Percentiles rank a stretch among this genome's conserved stretches.
These are phyloP conservation scores for Austroboletus rostrupii DNA, from an alignment of 1,284 basidiomycete species.

Conservation along the genomic window DNA sequence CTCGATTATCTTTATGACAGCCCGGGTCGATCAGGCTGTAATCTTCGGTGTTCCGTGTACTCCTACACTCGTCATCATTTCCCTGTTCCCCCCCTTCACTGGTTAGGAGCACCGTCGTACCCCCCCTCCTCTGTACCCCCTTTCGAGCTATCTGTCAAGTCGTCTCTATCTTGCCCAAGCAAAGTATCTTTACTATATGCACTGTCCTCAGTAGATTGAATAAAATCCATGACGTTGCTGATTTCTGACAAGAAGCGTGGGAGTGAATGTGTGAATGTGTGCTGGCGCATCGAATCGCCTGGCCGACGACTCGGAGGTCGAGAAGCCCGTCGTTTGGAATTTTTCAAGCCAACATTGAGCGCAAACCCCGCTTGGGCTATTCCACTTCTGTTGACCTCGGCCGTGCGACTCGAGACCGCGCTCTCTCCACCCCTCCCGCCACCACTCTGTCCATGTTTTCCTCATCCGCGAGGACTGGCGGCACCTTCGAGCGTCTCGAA, in stretches of 20 bases:
- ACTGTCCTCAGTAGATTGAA: conserved; percentile 11
- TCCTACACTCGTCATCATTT: conserved; percentile 24
- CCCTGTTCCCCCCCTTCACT: conserved; percentile 35
- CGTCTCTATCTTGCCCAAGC: not conserved
- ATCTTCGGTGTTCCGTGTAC: conserved; percentile 48
- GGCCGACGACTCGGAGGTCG: not conserved
- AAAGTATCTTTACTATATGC: conserved; percentile 6
- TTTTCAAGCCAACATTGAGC: conserved; percentile 20
- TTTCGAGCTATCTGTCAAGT: not conserved
- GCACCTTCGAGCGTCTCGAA: conserved; percentile 63
- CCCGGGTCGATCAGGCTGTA: conserved; percentile 13
- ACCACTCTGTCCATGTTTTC: conserved; percentile 19
- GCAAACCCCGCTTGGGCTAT: conserved; percentile 16
- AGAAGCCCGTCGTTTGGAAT: not conserved
- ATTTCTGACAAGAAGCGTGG: not conserved
- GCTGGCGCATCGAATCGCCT: no score
- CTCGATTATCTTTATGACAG: conserved; percentile 11
- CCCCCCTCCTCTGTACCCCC: conserved; percentile 20
- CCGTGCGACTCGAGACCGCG: conserved; percentile 22
- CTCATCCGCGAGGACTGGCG: conserved; percentile 42
- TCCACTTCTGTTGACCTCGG: conserved; percentile 30
- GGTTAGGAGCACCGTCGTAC: conserved; percentile 50
- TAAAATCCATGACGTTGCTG: not conserved
- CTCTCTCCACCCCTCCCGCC: conserved; percentile 1
- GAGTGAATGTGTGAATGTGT: not conserved